A percentile compares a stretch with the other conserved stretches of the same genome.
Conservation (phyloP, 345 rosid species). For the Cochlearia excelsa region DNA sequence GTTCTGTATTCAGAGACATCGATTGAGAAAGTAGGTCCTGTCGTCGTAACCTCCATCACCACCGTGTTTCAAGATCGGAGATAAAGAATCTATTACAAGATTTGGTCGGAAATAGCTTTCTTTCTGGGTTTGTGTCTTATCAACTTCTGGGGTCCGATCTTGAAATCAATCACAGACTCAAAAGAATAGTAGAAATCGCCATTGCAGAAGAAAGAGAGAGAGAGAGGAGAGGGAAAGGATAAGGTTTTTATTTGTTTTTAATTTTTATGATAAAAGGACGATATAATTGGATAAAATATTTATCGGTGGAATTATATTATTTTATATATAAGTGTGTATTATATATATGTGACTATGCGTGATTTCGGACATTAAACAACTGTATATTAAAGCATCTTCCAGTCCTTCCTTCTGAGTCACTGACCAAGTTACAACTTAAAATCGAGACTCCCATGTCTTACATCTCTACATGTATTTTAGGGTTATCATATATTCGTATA, state of each 20-base stretch:
- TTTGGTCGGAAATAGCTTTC: constrained; percentile 7
- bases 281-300: constrained; percentile 24
- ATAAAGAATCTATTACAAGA: neutral
- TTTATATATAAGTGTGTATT: too few relatives aligned
- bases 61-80: constrained; percentile 9
- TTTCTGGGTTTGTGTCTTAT: constrained; percentile 17
- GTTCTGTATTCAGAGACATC: constrained; percentile 39
- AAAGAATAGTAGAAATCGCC: constrained; percentile 30
- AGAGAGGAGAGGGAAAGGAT: constrained; percentile 21
- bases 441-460: too few relatives aligned
- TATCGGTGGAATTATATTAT: too few relatives aligned
- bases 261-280: constrained; percentile 15
- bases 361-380: constrained; percentile 24
- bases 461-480: too few relatives aligned
- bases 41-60: constrained; percentile 49
- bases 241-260: constrained; percentile 15
- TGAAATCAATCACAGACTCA: constrained; percentile 23
- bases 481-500: too few relatives aligned
- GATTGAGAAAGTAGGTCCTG: constrained; percentile 47
- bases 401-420: too few relatives aligned
- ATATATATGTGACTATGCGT: constrained; percentile 10
- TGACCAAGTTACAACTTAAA: too few relatives aligned
- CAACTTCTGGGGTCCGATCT: neutral
- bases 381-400: neutral
- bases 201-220: constrained; percentile 8